Evolutionary conservation across 108 stramenopile species (phyloP).

Genomic region (Hondaea fermentalgiana): DNA sequence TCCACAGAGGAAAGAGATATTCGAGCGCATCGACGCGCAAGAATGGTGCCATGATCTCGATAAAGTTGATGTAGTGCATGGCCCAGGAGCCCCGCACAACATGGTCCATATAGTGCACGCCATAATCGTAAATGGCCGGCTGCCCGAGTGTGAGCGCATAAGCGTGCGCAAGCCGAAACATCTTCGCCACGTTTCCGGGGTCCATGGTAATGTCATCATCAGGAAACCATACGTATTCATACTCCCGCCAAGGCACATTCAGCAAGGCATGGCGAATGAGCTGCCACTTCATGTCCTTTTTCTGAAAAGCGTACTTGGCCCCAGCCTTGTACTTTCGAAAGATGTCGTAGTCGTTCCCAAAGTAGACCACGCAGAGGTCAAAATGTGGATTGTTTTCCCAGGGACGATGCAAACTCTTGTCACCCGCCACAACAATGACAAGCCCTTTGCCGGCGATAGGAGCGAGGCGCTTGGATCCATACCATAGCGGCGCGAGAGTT

Average conservation of each 20-base stretch:
- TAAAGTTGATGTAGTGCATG: not conserved
- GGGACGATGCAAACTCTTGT: not conserved
- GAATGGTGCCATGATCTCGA: conserved; percentile 7
- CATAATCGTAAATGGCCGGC: not conserved
- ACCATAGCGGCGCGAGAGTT: not conserved
- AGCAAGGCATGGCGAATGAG: not conserved
- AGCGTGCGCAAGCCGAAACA: not conserved
- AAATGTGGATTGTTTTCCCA: not conserved
- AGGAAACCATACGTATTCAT: not conserved
- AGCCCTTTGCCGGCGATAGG: not conserved
- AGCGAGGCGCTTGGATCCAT: not conserved
- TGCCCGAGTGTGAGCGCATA: not conserved
- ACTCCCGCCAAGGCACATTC: not conserved
- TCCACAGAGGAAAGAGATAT: not conserved
- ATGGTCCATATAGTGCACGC: not conserved
- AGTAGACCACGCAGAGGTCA: not conserved
- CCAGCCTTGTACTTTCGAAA: not conserved
- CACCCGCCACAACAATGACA: not conserved
- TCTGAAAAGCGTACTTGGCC: not conserved
- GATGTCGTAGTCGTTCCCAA: not conserved
- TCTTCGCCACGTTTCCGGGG: not conserved
- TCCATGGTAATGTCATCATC: conserved; percentile 1
- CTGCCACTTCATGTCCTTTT: conserved; percentile 8
- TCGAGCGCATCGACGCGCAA: not conserved
- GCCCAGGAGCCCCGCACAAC: not conserved